phyloP scores from a whole-genome alignment of 2,329 filamentous ascomycete species.

The Ophiostoma populinum region DNA sequence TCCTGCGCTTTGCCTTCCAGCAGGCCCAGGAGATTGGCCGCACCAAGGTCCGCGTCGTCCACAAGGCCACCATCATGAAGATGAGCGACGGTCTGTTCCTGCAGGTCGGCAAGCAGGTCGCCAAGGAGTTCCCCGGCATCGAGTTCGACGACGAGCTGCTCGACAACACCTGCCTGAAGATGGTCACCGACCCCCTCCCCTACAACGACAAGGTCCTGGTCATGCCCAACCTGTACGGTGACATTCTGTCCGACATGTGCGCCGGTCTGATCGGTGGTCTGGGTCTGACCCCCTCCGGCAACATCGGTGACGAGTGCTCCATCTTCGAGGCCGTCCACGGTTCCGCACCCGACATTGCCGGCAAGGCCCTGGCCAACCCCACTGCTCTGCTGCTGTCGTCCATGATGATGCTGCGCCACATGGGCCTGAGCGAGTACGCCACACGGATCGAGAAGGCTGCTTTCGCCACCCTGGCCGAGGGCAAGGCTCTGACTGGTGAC shows the following conservation, averaged over 20 bases:
- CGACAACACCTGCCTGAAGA: conserved; percentile 98
- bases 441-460: conserved; percentile 82
- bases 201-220: conserved; percentile 99
- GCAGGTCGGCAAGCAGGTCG: conserved; percentile 63
- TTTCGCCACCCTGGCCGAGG: conserved; percentile 88
- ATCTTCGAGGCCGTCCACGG: conserved; percentile 98
- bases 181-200: conserved; percentile 85
- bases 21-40: conserved; percentile 85
- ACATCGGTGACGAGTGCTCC: conserved; percentile 97
- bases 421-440: conserved; percentile 76
- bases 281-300: conserved; percentile 90
- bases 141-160: conserved; percentile 96
- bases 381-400: conserved; percentile 87
- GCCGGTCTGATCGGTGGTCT: conserved; percentile 95
- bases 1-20: conserved; percentile 95
- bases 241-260: conserved; percentile 99
- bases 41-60: conserved; percentile 92
- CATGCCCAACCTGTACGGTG: conserved; percentile 96
- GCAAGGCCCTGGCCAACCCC: conserved; percentile 88
- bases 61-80: conserved; percentile 99
- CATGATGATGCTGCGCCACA: conserved; percentile 99
- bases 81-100: conserved; percentile 99
- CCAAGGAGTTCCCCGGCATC: conserved; percentile 89
- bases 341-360: conserved; percentile 46
- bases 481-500: conserved; percentile 91